Conservation (phyloP, 495 filamentous ascomycete genomes). For the Penicillium diatomitis region DNA sequence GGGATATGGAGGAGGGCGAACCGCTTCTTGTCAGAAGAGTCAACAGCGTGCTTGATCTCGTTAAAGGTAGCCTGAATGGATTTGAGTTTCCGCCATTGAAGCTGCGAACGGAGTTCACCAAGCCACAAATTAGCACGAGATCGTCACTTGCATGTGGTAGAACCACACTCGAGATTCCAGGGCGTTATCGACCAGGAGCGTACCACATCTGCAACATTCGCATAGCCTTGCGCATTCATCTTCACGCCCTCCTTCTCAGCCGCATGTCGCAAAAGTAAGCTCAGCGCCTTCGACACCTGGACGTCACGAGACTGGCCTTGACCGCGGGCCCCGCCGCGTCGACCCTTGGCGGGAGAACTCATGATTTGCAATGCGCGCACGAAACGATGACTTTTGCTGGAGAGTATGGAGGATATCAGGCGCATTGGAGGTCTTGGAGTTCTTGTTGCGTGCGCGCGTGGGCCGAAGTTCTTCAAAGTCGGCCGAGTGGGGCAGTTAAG, state of each 20-base stretch:
- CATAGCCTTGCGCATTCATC: conserved; percentile 72
- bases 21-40: conserved; percentile 79
- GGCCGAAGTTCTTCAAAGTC: conserved; percentile 1
- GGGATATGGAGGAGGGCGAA: conserved; percentile 54
- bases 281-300: conserved; percentile 71
- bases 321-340: conserved; percentile 8
- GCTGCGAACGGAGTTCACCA: conserved; percentile 27
- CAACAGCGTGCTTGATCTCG: conserved; percentile 65
- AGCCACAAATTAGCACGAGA: too few species aligned
- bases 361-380: background rate
- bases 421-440: too few species aligned
- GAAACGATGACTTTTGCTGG: too few species aligned
- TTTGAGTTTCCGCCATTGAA: conserved; percentile 60
- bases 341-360: conserved; percentile 5
- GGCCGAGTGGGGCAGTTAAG: background rate
- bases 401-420: too few species aligned
- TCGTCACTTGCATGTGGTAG: background rate
- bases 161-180: too few species aligned
- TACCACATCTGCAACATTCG: conserved; percentile 68
- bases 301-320: conserved; percentile 42
- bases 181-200: conserved; percentile 15
- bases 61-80: conserved; percentile 60
- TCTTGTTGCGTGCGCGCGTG: too few species aligned
- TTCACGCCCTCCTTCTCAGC: conserved; percentile 68
- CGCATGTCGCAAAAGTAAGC: conserved; percentile 71